A percentile compares a stretch with the other conserved stretches of the same genome.
Conservation (phyloP, 305 asterid genomes). For the Fraxinus ornus region DNA sequence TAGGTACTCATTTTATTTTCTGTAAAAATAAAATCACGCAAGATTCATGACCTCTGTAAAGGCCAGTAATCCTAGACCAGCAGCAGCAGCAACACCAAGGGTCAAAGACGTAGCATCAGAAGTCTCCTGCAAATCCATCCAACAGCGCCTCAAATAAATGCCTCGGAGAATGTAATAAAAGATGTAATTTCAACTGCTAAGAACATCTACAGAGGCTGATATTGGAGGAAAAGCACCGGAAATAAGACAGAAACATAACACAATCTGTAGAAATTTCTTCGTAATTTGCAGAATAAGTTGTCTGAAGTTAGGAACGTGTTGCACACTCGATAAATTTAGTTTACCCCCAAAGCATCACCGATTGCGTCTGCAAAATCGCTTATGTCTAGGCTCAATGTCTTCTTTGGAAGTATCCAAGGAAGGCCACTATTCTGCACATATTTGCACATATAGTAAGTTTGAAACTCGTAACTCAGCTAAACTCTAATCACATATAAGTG, state of each 20-base stretch:
- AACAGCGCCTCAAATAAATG: background rate
- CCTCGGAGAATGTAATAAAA: background rate
- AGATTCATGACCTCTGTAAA: slow-evolving; percentile 66
- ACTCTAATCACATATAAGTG: background rate
- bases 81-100: slow-evolving; percentile 77
- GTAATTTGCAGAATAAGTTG: background rate
- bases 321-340: background rate
- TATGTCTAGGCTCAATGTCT: slow-evolving; percentile 53
- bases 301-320: background rate
- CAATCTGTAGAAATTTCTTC: background rate
- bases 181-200: background rate
- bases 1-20: background rate
- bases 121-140: slow-evolving; percentile 55
- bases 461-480: background rate
- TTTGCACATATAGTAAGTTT: slow-evolving; percentile 23
- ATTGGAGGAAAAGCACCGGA: background rate
- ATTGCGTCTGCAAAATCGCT: slow-evolving; percentile 58
- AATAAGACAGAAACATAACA: background rate
- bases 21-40: background rate
- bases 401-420: slow-evolving; percentile 82
- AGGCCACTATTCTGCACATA: slow-evolving; percentile 80
- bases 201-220: background rate
- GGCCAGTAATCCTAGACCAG: slow-evolving; percentile 72
- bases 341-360: slow-evolving; percentile 61
- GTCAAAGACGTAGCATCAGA: slow-evolving; percentile 51